Evolutionary conservation across 177 flowering plant genomes (phyloP).

Genomic region (Telopea speciosissima): DNA sequence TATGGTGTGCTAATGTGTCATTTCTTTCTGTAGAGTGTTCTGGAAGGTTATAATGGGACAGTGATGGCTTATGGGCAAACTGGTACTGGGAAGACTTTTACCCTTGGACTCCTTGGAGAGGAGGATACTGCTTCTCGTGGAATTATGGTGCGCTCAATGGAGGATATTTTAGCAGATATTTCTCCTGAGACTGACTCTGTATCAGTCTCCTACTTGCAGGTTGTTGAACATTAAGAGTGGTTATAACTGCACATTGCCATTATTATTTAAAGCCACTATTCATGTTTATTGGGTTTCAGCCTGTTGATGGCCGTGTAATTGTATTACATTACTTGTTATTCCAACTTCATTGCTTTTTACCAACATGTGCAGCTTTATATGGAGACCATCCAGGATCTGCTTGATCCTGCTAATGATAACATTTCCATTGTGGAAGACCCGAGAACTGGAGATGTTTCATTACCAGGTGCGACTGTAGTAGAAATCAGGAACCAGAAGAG

Average conservation of each 20-base stretch:
- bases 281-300: background rate
- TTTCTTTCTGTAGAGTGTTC: conserved; percentile 65
- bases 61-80: conserved; percentile 99
- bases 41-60: conserved; percentile 96
- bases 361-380: conserved; percentile 71
- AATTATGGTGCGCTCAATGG: conserved; percentile 97
- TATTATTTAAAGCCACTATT: background rate
- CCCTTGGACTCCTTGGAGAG: conserved; percentile 92
- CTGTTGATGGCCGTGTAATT: conserved; percentile 1
- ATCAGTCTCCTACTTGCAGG: conserved; percentile 90
- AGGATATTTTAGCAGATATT: conserved; percentile 70
- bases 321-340: background rate
- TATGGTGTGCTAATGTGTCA: background rate
- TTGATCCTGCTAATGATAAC: conserved; percentile 82
- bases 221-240: conserved; percentile 18
- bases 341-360: background rate
- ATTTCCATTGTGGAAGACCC: conserved; percentile 91
- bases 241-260: background rate
- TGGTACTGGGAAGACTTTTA: conserved; percentile 95
- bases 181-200: conserved; percentile 73
- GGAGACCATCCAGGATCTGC: conserved; percentile 97
- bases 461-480: conserved; percentile 78
- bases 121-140: conserved; percentile 91
- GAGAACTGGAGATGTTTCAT: conserved; percentile 88
- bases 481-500: conserved; percentile 80